Evolutionary conservation across 2,329 filamentous ascomycete genomes (phyloP), one percentile per base, ranked within the genome.

Genomic region (Trichoderma asperellum): DNA sequence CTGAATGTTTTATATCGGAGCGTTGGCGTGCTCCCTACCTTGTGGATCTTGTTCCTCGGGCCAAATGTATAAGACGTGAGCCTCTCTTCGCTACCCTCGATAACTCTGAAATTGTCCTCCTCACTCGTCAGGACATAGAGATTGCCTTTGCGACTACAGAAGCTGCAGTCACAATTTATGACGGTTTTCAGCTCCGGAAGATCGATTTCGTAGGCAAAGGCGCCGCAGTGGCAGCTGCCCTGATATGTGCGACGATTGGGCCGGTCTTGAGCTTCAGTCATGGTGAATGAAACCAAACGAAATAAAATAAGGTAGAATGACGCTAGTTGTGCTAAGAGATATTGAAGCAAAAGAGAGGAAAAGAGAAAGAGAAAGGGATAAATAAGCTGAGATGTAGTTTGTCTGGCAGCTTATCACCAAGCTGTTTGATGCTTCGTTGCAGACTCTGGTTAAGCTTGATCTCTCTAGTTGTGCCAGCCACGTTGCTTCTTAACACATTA

Each of bases 151-250:
- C 82, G 85, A 74, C 72, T 74, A 76, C 90, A 91, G 72, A 91
- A 86, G 79, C 88, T 91, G 80, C 91, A 92, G 77, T 90, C 89
- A 79, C 91, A 91, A 74, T 86, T 83, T 7, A 79, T 75, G 8
- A 83, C 84, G 6, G 82, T 77, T 73, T 85, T 87, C 70, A 92
- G 83, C 75, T 91, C 87, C 27, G 88, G 86, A 16, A 88, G 61
- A 2, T 80, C 76, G 68, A 82, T 74, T 74, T 85, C 84, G 74
- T 84, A 89, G 71, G 86, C 79, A 72, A 85, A 87, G 55, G 81
- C 80, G 8, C 80, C 82, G 76, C 86, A 89, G 76, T 88, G 86
- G 80, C 86, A 89, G 77, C 85, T 88, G 76, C 85, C 86, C n/a
- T 86, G 80, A 75, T 88, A 86, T 18, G 82, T 83, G 71, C 80